A percentile compares a stretch with the other conserved stretches of the same genome.
phyloP scores from a whole-genome alignment of 2,329 filamentous ascomycete species.

The Botrytis byssoidea region DNA sequence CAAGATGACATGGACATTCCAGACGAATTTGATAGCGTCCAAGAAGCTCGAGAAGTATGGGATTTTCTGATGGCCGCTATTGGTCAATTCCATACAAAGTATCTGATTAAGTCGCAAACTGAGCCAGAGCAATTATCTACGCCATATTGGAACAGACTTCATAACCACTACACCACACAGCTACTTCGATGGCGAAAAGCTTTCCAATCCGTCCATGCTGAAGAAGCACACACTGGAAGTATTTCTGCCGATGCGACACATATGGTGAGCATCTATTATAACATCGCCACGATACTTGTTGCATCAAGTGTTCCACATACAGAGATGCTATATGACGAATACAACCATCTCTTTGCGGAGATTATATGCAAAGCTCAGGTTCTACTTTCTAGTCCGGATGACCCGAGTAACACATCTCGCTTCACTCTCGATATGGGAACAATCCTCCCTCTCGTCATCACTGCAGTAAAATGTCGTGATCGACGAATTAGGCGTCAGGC shows the following conservation, averaged over 20 bases:
- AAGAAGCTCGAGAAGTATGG: conserved; percentile 36
- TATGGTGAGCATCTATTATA: conserved; percentile 38
- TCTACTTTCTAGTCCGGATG: conserved; percentile 34
- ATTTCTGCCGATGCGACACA: conserved; percentile 32
- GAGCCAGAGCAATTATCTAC: conserved; percentile 33
- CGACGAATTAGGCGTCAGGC: conserved; percentile 34
- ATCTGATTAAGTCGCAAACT: conserved; percentile 33
- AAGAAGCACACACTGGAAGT: conserved; percentile 32
- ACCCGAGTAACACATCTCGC: conserved; percentile 36
- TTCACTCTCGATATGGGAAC: conserved; percentile 39
- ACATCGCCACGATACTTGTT: conserved; percentile 36
- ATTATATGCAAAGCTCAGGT: conserved; percentile 36
- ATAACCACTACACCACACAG: conserved; percentile 36
- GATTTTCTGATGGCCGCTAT: conserved; percentile 39
- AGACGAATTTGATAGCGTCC: conserved; percentile 34
- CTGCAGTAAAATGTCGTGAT: conserved; percentile 38
- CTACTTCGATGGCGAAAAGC: conserved; percentile 35
- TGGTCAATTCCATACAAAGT: conserved; percentile 37
- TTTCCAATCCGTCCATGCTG: conserved; percentile 34
- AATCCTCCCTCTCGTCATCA: conserved; percentile 37
- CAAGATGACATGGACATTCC: conserved; percentile 35
- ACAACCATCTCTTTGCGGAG: conserved; percentile 34
- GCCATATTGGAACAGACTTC: conserved; percentile 33
- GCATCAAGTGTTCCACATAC: conserved; percentile 36
- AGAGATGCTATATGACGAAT: conserved; percentile 38